phyloP scores from a whole-genome alignment of 306 rosid species.

The Medicago truncatula region MtrunA17r5.0-ANR NC_053044.1:35051001-35051500 shows the following conservation, averaged over 20 bases:
- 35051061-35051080: slow-evolving; percentile 96
- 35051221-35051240: neutral
- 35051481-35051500: neutral
- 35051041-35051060: slow-evolving; percentile 92
- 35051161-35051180: neutral
- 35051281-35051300: slow-evolving; percentile 18
- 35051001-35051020: slow-evolving; percentile 33
- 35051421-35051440: neutral
- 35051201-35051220: slow-evolving; percentile 30
- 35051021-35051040: slow-evolving; percentile 69
- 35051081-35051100: slow-evolving; percentile 94
- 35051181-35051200: slow-evolving; percentile 36
- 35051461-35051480: neutral
- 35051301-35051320: neutral
- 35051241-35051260: slow-evolving; percentile 27
- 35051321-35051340: neutral
- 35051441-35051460: neutral
- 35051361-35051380: neutral
- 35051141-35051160: slow-evolving; percentile 26
- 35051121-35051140: slow-evolving; percentile 14
- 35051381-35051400: neutral
- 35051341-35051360: neutral
- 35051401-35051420: neutral
- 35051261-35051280: slow-evolving; percentile 17
- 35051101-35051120: slow-evolving; percentile 62